Percentiles rank a stretch among this genome's conserved stretches.
These are phyloP conservation scores for Isochrysis galbana DNA, from an alignment of 78 protist species.

Conservation along the genomic window DNA sequence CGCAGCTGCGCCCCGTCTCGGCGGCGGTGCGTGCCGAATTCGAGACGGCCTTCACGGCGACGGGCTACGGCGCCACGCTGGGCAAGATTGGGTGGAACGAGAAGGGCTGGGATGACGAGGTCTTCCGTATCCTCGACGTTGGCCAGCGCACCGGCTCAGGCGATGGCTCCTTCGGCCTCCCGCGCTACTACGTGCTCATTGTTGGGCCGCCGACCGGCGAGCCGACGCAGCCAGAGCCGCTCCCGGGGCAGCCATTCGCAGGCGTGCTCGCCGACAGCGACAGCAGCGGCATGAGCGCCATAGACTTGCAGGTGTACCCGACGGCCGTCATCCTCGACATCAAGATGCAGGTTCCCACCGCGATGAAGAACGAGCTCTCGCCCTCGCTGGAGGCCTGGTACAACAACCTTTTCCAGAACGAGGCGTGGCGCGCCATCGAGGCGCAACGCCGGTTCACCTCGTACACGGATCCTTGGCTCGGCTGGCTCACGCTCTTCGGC, in stretches of 20 bases:
- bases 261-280: not conserved
- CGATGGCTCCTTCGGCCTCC: not conserved
- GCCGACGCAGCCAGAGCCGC: too few species aligned
- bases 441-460: not conserved
- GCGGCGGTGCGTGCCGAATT: not conserved
- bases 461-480: not conserved
- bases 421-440: not conserved
- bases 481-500: not conserved
- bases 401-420: not conserved
- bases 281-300: too few species aligned
- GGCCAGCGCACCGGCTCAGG: not conserved
- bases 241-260: too few species aligned
- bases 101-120: not conserved
- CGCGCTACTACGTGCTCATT: constrained; percentile 9
- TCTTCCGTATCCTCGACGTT: not conserved
- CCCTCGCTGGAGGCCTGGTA: not conserved
- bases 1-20: not conserved
- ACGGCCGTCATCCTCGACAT: not conserved
- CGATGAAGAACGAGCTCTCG: not conserved
- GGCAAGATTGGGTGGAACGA: not conserved
- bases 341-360: not conserved
- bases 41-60: not conserved
- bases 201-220: not conserved
- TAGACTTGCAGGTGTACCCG: not conserved
- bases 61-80: constrained; percentile 7